Percentiles rank a stretch among this genome's conserved stretches.
These are phyloP conservation scores for Thraustotheca clavata DNA, from an alignment of 352 stramenopile species.

Conservation along the genomic window DNA sequence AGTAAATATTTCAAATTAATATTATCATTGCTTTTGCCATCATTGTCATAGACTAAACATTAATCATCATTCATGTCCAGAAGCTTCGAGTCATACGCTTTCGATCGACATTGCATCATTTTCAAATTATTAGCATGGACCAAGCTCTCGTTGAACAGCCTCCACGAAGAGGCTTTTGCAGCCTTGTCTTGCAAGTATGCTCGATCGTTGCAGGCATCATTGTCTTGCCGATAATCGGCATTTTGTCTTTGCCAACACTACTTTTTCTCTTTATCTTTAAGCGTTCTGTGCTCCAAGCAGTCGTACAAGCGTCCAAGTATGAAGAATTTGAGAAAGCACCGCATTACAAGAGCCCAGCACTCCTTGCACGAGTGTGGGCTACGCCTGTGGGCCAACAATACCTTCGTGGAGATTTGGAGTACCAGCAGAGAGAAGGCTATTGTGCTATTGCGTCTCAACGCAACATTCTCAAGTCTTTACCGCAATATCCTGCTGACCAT, in stretches of 20 bases:
- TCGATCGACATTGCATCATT: too few species aligned
- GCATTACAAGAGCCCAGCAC: neutral
- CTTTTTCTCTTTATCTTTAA: constrained; percentile 4
- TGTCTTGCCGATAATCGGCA: neutral
- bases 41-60: too few species aligned
- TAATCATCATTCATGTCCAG: too few species aligned
- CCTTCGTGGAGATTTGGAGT: neutral
- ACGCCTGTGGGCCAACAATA: constrained; percentile 7
- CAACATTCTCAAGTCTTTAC: constrained; percentile 17
- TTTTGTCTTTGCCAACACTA: neutral
- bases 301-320: neutral
- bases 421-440: constrained; percentile 12
- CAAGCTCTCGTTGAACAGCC: too few species aligned
- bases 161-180: too few species aligned
- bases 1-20: too few species aligned
- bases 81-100: too few species aligned
- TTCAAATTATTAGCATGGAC: too few species aligned
- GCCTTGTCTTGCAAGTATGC: neutral
- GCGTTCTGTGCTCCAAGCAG: neutral
- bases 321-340: neutral
- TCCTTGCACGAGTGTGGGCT: neutral
- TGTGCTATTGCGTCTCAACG: neutral
- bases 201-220: too few species aligned
- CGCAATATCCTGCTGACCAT: neutral
- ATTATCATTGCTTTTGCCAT: too few species aligned